phyloP scores from a whole-genome alignment of 2,329 filamentous ascomycete genomes.

The Ophiostoma sp. region DNA sequence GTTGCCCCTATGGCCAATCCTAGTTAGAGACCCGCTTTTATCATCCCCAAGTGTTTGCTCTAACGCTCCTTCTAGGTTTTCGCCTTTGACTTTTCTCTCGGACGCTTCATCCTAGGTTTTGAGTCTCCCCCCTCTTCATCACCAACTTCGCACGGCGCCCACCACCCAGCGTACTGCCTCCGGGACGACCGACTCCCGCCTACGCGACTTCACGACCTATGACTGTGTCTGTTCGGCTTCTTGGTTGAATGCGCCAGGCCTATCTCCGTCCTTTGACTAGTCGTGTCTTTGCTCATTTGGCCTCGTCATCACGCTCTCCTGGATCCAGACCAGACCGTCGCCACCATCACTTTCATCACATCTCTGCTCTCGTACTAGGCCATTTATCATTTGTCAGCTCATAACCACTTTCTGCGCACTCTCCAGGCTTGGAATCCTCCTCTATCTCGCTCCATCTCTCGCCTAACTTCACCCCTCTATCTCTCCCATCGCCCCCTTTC shows the following conservation, averaged over 20 bases:
- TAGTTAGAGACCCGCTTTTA: constrained; percentile 13
- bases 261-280: background rate
- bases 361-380: background rate
- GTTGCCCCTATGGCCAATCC: constrained; percentile 19
- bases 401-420: background rate
- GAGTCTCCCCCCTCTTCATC: constrained; percentile 14
- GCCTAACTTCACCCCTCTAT: constrained; percentile 23
- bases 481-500: constrained; percentile 6
- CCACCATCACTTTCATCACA: background rate
- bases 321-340: background rate
- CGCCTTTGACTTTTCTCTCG: constrained; percentile 22
- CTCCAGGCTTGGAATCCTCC: background rate
- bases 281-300: constrained; percentile 5
- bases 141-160: constrained; percentile 4
- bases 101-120: constrained; percentile 19
- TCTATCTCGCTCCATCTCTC: constrained; percentile 30
- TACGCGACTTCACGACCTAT: constrained; percentile 16
- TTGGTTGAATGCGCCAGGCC: constrained; percentile 27
- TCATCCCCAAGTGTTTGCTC: constrained; percentile 15
- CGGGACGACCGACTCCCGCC: constrained; percentile 3
- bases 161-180: constrained; percentile 16
- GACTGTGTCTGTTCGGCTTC: constrained; percentile 11
- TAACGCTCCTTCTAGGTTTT: constrained; percentile 15
- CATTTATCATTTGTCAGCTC: background rate
- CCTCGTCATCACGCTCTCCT: constrained; percentile 21